Percentiles rank a stretch among this genome's conserved stretches.
Evolutionary conservation across 306 rosid species (phyloP).

Genomic region (Leucaena leucocephala): DNA sequence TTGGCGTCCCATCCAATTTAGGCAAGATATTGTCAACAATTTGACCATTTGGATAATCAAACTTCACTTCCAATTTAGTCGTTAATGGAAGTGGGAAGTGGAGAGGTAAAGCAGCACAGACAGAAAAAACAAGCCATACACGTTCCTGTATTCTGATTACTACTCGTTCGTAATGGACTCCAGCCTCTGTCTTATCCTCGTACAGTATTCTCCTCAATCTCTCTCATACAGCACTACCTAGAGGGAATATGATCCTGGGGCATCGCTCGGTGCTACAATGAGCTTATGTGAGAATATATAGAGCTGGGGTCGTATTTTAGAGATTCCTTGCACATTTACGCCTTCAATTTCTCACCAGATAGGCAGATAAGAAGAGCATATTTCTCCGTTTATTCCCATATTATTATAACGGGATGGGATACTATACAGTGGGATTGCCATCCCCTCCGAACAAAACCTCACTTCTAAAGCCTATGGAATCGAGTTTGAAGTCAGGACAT

Average conservation of each 20-base stretch:
- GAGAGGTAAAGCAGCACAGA: constrained; percentile 18
- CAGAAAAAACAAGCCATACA: constrained; percentile 5
- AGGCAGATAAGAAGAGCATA: constrained; percentile 24
- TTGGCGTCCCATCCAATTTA: constrained; percentile 14
- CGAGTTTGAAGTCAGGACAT: background rate
- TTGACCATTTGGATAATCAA: background rate
- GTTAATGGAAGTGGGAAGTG: constrained; percentile 8
- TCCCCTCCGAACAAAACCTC: background rate
- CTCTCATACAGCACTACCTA: constrained; percentile 8
- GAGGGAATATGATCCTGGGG: constrained; percentile 47
- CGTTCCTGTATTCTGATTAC: constrained; percentile 16
- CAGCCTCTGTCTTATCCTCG: background rate
- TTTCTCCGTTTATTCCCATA: background rate
- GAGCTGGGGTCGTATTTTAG: constrained; percentile 34
- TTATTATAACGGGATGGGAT: background rate
- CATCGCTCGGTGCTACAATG: constrained; percentile 14
- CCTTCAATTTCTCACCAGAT: constrained; percentile 30
- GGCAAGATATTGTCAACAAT: constrained; percentile 6
- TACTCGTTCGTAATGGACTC: constrained; percentile 10
- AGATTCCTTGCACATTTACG: constrained; percentile 37
- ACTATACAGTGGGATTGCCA: background rate
- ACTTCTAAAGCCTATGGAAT: constrained; percentile 1
- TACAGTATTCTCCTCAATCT: background rate
- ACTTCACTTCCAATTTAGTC: constrained; percentile 3
- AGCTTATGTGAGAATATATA: constrained; percentile 31